Base-by-base conservation (phyloP, 2,329 filamentous ascomycete species). In the Pezicula neosporulosa region DNA sequence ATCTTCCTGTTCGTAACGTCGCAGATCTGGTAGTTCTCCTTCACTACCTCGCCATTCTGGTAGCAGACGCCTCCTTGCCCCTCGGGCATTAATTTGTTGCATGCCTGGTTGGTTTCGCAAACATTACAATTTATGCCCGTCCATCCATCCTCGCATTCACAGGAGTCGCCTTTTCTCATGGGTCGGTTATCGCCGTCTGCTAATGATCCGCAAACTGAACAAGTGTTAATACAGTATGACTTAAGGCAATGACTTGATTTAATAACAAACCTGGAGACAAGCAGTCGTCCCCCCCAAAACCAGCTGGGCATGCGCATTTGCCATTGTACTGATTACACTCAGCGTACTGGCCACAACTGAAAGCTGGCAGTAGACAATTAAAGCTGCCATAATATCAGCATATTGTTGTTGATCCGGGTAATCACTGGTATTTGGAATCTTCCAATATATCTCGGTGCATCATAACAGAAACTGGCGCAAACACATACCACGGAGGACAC, bases 101-200 rank as follows among this genome's bases (percentile, higher is more conserved):
- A 99, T 15, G 89, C 92, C 60, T 87, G 76, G 67, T 97, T 80
- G 4, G 85, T 83, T 54, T 87, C 85, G 72, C 94, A 99, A 51
- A 99, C 90, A 64, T 94, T 99, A 81, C 94, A 99, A 76, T 99
- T 99, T 73, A 99, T 93, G 57, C 94, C 94, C 38, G 82, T 82
- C 94, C 94, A 99, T 50, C 94, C 94, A 36, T 96, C 89, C 65
- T 92, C 87, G 70, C 94, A 99, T 39, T 90, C 75, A 72, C 94
- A 99, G 38, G 77, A 74, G 52, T 84, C 78, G 56, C 82, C 84
- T 48, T 83, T 74, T 65, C 94, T 83, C 66, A 89, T 85, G 19
- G 86, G 82, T 60, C 94, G 82, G 63, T 97, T 85, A 60, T 80
- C 80, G 57, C 91, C 92, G 62, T 90, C 86, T 37, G 89, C 83